Evolutionary conservation across 2,329 filamentous ascomycete species (phyloP).

Genomic region (Pseudogymnoascus sp.): DNA sequence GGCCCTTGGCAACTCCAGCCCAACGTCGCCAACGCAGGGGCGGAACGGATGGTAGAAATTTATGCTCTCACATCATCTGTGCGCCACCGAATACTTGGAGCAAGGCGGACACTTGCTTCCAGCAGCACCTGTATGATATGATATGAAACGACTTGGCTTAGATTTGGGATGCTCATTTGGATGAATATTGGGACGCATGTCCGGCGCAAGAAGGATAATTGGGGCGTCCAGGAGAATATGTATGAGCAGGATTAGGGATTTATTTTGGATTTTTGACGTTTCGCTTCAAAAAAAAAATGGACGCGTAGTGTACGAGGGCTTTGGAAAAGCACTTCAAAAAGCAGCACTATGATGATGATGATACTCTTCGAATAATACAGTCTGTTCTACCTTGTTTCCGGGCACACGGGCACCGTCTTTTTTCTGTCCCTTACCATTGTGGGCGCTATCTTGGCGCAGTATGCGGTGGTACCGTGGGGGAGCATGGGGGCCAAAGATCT

Average conservation of each 20-base stretch:
- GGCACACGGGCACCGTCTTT: background rate
- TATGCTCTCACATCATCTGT: conserved; percentile 7
- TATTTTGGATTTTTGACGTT: background rate
- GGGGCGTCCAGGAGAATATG: conserved; percentile 6
- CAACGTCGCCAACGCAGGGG: conserved; percentile 36
- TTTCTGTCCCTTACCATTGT: background rate
- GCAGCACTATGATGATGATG: background rate
- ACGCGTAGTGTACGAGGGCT: conserved; percentile 1
- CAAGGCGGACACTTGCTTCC: conserved; percentile 2
- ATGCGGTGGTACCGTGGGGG: conserved; percentile 4
- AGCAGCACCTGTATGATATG: conserved; percentile 10
- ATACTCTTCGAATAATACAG: conserved; percentile 3
- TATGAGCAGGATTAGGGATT: conserved; percentile 9
- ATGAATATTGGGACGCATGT: background rate
- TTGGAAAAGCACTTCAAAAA: conserved; percentile 5
- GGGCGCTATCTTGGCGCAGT: background rate
- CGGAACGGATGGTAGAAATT: conserved; percentile 30
- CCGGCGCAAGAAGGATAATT: conserved; percentile 7
- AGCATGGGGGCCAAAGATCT: background rate
- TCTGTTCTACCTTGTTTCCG: background rate
- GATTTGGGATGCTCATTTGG: background rate
- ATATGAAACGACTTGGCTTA: conserved; percentile 8
- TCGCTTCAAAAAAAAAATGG: background rate
- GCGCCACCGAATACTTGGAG: conserved; percentile 1
- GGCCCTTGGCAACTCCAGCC: conserved; percentile 40